Conservation (phyloP, 345 rosid species). For the Ailanthus altissimus region DNA sequence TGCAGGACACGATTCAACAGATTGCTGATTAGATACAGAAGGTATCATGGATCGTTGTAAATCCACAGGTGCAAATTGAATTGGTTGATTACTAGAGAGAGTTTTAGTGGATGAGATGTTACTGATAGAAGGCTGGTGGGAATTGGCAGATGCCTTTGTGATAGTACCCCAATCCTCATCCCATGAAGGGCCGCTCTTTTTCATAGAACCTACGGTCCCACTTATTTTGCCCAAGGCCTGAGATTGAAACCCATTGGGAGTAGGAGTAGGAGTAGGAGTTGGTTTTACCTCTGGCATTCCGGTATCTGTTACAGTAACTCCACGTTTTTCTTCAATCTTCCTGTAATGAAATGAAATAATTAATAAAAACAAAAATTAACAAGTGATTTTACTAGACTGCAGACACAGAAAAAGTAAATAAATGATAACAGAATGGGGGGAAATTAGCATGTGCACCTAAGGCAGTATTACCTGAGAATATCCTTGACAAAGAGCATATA, state of each 20-base stretch:
- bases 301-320: conserved; percentile 63
- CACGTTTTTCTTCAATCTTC: conserved; percentile 84
- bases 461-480: conserved; percentile 62
- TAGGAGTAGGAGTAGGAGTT: conserved; percentile 14
- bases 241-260: conserved; percentile 51
- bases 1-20: conserved; percentile 58
- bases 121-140: conserved; percentile 30
- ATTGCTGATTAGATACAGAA: conserved; percentile 43
- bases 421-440: background rate
- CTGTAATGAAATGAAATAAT: conserved; percentile 40
- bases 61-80: conserved; percentile 38
- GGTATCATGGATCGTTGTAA: conserved; percentile 40
- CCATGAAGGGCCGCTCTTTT: conserved; percentile 60
- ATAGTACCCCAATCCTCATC: conserved; percentile 89
- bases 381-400: background rate
- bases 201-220: conserved; percentile 48
- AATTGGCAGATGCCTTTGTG: conserved; percentile 38
- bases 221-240: conserved; percentile 48
- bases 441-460: background rate
- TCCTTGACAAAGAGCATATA: conserved; percentile 93
- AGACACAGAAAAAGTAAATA: background rate
- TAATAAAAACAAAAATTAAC: conserved; percentile 2
- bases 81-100: conserved; percentile 34
- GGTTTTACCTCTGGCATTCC: conserved; percentile 60
- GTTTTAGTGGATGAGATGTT: conserved; percentile 24